Conservation (phyloP, 2,329 filamentous ascomycete species). For the Huntiella bhutanensis region DNA sequence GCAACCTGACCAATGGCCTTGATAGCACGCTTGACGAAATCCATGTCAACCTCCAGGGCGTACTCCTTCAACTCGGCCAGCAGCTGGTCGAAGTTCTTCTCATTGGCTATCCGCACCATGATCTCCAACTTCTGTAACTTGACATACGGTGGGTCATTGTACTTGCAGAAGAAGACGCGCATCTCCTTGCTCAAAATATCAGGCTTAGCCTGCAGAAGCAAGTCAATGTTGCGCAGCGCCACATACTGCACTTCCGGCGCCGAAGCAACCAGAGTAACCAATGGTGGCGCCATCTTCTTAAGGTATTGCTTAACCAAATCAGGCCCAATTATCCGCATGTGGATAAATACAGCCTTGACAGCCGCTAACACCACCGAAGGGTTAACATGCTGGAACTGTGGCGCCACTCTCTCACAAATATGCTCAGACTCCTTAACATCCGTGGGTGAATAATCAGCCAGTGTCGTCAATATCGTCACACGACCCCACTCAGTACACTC, state of each 20-base stretch:
- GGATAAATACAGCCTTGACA: slow-evolving; percentile 91
- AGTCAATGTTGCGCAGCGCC: slow-evolving; percentile 84
- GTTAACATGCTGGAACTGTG: slow-evolving; percentile 97
- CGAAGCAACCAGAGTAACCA: slow-evolving; percentile 88
- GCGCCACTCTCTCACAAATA: slow-evolving; percentile 88
- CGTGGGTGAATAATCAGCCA: slow-evolving; percentile 71
- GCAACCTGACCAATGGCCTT: slow-evolving; percentile 95
- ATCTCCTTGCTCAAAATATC: slow-evolving; percentile 95
- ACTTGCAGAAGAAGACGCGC: slow-evolving; percentile 98
- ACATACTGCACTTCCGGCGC: slow-evolving; percentile 97
- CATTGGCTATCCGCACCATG: slow-evolving; percentile 97
- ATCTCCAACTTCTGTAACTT: slow-evolving; percentile 97
- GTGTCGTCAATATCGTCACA: slow-evolving; percentile 75
- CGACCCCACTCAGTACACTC: slow-evolving; percentile 98
- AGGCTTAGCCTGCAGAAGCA: slow-evolving; percentile 85
- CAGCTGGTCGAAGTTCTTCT: slow-evolving; percentile 87
- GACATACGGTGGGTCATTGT: slow-evolving; percentile 94
- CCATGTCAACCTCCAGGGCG: slow-evolving; percentile 95
- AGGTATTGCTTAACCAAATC: slow-evolving; percentile 71
- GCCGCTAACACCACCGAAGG: slow-evolving; percentile 93
- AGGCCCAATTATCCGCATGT: slow-evolving; percentile 69
- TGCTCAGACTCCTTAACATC: slow-evolving; percentile 95
- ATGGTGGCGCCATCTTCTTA: slow-evolving; percentile 94
- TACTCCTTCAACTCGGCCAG: slow-evolving; percentile 93
- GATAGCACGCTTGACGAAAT: slow-evolving; percentile 85